Percentiles rank a stretch among this genome's conserved stretches.
Conservation (phyloP, 768 basidiomycete species). For the Boletellus ananiceps region DNA sequence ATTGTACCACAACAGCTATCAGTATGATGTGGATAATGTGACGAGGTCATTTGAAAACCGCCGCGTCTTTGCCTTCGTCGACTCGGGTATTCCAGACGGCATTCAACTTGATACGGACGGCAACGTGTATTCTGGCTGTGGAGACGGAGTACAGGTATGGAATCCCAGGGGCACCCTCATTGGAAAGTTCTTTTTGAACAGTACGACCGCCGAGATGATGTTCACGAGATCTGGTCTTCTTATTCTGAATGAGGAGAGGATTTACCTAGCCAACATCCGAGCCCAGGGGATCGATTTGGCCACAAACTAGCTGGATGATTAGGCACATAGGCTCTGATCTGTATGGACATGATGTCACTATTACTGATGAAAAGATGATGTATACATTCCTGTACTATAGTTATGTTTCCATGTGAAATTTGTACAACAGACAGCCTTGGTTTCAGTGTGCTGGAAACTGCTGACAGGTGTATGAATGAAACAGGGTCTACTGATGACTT, state of each 20-base stretch:
- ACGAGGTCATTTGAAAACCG: constrained; percentile 55
- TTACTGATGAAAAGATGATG: no score
- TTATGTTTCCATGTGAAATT: no score
- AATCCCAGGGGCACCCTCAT: constrained; percentile 50
- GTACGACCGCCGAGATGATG: constrained; percentile 35
- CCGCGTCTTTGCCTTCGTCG: constrained; percentile 62
- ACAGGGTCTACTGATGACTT: no score
- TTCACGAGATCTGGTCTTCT: constrained; percentile 40
- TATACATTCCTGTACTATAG: no score
- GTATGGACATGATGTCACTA: no score
- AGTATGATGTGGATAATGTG: constrained; percentile 58
- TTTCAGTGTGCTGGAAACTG: no score
- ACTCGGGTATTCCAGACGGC: constrained; percentile 65
- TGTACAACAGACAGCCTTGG: no score
- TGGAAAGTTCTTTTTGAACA: constrained; percentile 57
- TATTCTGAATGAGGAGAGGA: constrained; percentile 36
- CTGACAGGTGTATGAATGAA: no score
- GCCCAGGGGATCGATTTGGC: constrained; percentile 27
- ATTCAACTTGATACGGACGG: constrained; percentile 58
- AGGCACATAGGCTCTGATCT: no score
- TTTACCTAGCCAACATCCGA: constrained; percentile 37
- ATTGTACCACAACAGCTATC: constrained; percentile 43
- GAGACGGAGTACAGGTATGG: constrained; percentile 69
- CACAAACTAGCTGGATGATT: neutral
- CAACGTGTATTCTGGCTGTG: constrained; percentile 64